Evolutionary conservation across 768 basidiomycete species (phyloP).

Genomic region (Suillus brevipes): DNA sequence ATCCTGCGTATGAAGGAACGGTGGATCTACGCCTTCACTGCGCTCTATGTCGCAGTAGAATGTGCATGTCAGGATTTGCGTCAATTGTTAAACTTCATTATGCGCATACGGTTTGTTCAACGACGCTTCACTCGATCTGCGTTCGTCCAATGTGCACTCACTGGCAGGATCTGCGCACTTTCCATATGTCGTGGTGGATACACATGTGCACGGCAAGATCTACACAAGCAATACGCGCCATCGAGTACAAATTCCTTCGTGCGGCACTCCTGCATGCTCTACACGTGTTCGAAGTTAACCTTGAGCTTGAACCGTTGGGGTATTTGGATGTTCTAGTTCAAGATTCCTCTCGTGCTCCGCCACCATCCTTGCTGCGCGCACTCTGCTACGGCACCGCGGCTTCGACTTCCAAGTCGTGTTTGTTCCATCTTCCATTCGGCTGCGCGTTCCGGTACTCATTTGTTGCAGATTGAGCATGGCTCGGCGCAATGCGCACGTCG

Average conservation of each 20-base stretch:
- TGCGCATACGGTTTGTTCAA: too few relatives aligned
- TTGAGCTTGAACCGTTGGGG: not conserved
- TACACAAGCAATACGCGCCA: not conserved
- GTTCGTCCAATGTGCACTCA: too few relatives aligned
- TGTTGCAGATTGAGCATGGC: not conserved
- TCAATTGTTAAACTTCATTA: not conserved
- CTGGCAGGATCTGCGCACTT: too few relatives aligned
- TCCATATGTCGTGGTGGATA: not conserved
- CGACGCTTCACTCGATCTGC: too few relatives aligned
- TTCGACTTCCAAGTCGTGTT: not conserved
- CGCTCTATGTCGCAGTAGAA: not conserved
- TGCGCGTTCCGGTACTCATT: not conserved
- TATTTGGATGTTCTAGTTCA: not conserved
- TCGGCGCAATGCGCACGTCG: not conserved
- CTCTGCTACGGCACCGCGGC: not conserved
- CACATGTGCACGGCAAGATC: not conserved
- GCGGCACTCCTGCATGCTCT: not conserved
- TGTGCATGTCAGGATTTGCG: not conserved
- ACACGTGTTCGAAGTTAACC: slow-evolving; percentile 1
- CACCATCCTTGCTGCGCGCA: not conserved
- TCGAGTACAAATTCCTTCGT: not conserved
- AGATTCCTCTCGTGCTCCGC: not conserved
- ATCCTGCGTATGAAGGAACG: not conserved
- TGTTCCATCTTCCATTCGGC: not conserved
- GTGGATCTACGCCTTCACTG: not conserved